Conservation (phyloP, 2,329 filamentous ascomycete genomes). For the Ophiosphaerella narmari region DNA sequence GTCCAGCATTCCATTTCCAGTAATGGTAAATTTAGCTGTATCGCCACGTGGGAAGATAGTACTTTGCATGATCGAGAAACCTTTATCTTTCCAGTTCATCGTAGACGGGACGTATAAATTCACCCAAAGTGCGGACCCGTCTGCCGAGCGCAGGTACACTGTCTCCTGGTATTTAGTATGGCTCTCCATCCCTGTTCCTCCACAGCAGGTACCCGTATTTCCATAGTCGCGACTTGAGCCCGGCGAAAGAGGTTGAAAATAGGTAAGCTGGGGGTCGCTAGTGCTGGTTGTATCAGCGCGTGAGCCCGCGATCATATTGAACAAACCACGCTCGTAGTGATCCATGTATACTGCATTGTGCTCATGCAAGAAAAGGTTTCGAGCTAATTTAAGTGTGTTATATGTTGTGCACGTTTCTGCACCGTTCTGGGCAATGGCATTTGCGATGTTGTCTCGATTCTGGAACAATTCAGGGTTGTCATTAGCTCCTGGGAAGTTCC, state of each 20-base stretch:
- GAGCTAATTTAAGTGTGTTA: slow-evolving; percentile 17
- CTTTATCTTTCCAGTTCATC: slow-evolving; percentile 8
- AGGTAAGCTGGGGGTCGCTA: slow-evolving; percentile 13
- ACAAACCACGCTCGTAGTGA: slow-evolving; percentile 17
- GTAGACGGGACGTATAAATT: slow-evolving; percentile 15
- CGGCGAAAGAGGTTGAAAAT: slow-evolving; percentile 16
- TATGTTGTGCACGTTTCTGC: slow-evolving; percentile 21
- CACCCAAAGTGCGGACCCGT: slow-evolving; percentile 12
- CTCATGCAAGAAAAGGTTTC: slow-evolving; percentile 16
- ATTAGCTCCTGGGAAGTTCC: slow-evolving; percentile 60
- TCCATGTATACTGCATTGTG: slow-evolving; percentile 20
- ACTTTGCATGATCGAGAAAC: slow-evolving; percentile 10
- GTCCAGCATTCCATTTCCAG: slow-evolving; percentile 8
- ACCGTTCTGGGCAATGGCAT: slow-evolving; percentile 66
- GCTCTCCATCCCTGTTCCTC: slow-evolving; percentile 18
- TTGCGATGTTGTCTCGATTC: slow-evolving; percentile 86
- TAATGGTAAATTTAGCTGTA: slow-evolving; percentile 13
- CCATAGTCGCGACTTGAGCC: slow-evolving; percentile 12
- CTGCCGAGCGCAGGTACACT: slow-evolving; percentile 15
- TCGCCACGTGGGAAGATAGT: slow-evolving; percentile 14
- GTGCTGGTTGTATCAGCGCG: slow-evolving; percentile 10
- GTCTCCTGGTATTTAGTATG: slow-evolving; percentile 21
- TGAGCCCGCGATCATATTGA: slow-evolving; percentile 20
- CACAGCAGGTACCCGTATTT: slow-evolving; percentile 19
- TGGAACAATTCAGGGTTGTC: slow-evolving; percentile 64